Percentiles rank a stretch among this genome's conserved stretches.
Evolutionary conservation across 1,284 basidiomycete genomes (phyloP).

Genomic region (Apiotrichum gracile): DNA sequence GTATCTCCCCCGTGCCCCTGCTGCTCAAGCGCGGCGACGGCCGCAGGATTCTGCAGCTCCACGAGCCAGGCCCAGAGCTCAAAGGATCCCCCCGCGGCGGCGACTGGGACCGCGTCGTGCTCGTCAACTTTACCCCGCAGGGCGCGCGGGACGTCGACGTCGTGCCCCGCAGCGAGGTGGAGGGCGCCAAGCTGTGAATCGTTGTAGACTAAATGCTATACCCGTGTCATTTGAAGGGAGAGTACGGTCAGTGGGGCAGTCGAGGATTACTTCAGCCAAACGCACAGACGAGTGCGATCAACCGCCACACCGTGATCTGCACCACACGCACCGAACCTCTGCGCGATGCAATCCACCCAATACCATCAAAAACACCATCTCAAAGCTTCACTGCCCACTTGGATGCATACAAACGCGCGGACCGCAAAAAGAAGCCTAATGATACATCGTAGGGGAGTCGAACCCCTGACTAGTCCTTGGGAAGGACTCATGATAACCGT

Average conservation of each 20-base stretch:
- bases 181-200: conserved; percentile 1
- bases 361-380: too few species aligned
- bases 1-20: conserved; percentile 5
- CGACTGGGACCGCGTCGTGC: conserved; percentile 13
- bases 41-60: conserved; percentile 4
- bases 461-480: background rate
- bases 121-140: conserved; percentile 6
- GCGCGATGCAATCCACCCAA: too few species aligned
- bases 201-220: background rate
- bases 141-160: conserved; percentile 5
- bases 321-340: too few species aligned
- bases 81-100: conserved; percentile 4
- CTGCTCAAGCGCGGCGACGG: background rate
- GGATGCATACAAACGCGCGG: background rate
- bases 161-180: background rate
- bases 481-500: background rate
- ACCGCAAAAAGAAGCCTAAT: background rate
- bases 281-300: too few species aligned
- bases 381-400: too few species aligned
- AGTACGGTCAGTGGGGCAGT: too few species aligned
- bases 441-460: background rate
- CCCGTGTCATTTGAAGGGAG: background rate
- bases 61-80: conserved; percentile 13
- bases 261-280: too few species aligned
- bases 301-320: too few species aligned